Base-by-base conservation (phyloP, 768 basidiomycete species). In the Pulveroboletus sp. region DNA sequence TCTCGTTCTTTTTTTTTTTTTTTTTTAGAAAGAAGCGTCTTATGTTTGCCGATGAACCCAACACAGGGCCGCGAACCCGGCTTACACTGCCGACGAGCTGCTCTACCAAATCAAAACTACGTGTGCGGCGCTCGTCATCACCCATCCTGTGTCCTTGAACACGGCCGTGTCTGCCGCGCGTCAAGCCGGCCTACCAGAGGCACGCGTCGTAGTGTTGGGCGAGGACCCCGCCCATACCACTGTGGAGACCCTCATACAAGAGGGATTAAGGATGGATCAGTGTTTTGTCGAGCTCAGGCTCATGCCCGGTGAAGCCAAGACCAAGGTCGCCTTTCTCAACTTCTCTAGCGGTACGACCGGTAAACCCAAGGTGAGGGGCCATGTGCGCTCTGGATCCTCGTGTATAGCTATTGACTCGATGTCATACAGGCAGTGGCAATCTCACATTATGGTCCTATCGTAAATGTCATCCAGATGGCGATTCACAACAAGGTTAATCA, bases 261-360 rank as follows among this genome's bases (percentile, higher is more conserved):
- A 47, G 51, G 66, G 76, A 8, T 58, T 60, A 59, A 57, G 49
- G 56, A 60, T 51, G 56, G 66, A 38, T 53, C 69, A 54, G 57
- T 62, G 56, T 49, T 84, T 78, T 57, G 60, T 63, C 26, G 78
- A 84, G 47, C 66, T 70, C 17, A 68, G 59, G 28, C 70, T 87
- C 37, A 56, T 59, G 24, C 72, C 73, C 11, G 86, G 83, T 9
- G 85, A 85, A 64, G 80, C 73, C 24, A 81, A 74, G 60, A 77
- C 71, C 11, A 76, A 79, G 39, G 51, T 88, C 13, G 86, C 87
- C 6, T 82, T 87, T 57, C 68, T 88, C 47, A 79, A 76, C 46
- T 85, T 89, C 56, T 88, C 86, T 1, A 86, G 85, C 54, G 86
- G 86, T 8, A 89, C 86, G 21, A 89, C 86, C 14, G 85, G 85